A percentile compares a stretch with the other conserved stretches of the same genome.
These are phyloP conservation scores for Fusarium ambrosium DNA, from an alignment of 2,329 filamentous ascomycete species.

Conservation along the genomic window DNA sequence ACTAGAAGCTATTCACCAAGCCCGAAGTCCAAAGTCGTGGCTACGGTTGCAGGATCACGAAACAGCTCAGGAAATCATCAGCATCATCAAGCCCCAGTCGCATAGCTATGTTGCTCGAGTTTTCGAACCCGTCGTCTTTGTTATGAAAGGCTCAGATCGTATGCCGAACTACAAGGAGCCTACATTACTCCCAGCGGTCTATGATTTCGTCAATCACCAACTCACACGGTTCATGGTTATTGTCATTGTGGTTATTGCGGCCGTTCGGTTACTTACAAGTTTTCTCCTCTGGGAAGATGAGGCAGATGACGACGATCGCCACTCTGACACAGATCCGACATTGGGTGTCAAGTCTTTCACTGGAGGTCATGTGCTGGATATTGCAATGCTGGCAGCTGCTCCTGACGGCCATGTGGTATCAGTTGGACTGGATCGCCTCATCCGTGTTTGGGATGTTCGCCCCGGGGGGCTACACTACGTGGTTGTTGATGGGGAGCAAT, in stretches of 20 bases:
- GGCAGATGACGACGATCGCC: constrained; percentile 59
- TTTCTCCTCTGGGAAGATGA: constrained; percentile 79
- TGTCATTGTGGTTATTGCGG: constrained; percentile 72
- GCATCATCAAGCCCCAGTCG: constrained; percentile 78
- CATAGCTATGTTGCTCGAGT: constrained; percentile 81
- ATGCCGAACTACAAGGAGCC: constrained; percentile 63
- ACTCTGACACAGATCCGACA: constrained; percentile 60
- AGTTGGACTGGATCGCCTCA: constrained; percentile 76
- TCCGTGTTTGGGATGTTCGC: constrained; percentile 76
- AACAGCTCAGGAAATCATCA: constrained; percentile 81
- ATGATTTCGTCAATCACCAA: constrained; percentile 77
- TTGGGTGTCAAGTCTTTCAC: constrained; percentile 72
- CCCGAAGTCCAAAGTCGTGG: constrained; percentile 82
- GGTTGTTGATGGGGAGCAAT: constrained; percentile 56
- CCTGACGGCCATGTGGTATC: constrained; percentile 76
- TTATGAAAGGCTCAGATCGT: constrained; percentile 76
- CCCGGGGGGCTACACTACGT: constrained; percentile 58
- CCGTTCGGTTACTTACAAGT: constrained; percentile 78
- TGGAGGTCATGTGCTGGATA: constrained; percentile 76
- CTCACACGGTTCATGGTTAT: constrained; percentile 71
- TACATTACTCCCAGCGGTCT: constrained; percentile 56
- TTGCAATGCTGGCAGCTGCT: constrained; percentile 74
- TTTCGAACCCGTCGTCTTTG: constrained; percentile 81
- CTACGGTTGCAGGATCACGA: constrained; percentile 82
- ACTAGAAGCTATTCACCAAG: constrained; percentile 76